Percentiles rank a stretch among this genome's conserved stretches.
These are phyloP conservation scores for Aplosporella prunicola DNA, from an alignment of 2,329 filamentous ascomycete species.

Conservation along the genomic window DNA sequence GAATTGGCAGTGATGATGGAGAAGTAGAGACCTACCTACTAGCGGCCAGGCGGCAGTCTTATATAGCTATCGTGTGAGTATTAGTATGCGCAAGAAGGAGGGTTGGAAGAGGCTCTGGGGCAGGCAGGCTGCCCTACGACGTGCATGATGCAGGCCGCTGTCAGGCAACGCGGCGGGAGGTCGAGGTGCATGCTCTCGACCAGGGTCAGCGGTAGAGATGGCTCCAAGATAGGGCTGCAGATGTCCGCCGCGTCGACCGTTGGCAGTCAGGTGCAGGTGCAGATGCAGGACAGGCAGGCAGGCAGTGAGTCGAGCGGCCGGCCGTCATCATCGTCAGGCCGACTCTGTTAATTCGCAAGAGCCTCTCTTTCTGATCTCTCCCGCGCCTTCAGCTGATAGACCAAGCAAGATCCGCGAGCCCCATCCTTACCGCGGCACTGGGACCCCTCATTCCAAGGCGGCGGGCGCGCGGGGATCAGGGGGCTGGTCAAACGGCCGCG, in stretches of 20 bases:
- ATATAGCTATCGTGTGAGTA: constrained; percentile 2
- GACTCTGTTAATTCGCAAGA: too few relatives aligned
- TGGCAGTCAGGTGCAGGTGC: too few relatives aligned
- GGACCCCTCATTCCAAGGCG: constrained; percentile 2
- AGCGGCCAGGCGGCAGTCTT: constrained; percentile 4
- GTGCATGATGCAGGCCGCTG: constrained; percentile 8
- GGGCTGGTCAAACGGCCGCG: too few relatives aligned
- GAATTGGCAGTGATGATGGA: constrained; percentile 2
- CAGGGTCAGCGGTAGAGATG: background rate
- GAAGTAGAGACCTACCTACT: too few relatives aligned
- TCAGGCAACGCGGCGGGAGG: constrained; percentile 9
- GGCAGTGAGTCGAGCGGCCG: too few relatives aligned
- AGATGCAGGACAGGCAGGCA: too few relatives aligned
- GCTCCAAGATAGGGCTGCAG: constrained; percentile 9
- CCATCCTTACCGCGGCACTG: constrained; percentile 7
- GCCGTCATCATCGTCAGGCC: too few relatives aligned
- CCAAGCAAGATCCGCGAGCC: constrained; percentile 6
- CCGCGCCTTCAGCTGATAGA: too few relatives aligned
- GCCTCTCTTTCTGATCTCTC: too few relatives aligned
- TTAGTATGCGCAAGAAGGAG: background rate
- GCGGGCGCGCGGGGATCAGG: constrained; percentile 2
- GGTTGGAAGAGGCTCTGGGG: constrained; percentile 2
- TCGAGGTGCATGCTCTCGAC: background rate
- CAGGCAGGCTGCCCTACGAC: constrained; percentile 9
- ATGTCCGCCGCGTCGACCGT: too few relatives aligned